Evolutionary conservation across 31 red algal genomes (phyloP), one percentile per base, ranked within the genome.

Genomic region (Asparagopsis taxiformis): DNA sequence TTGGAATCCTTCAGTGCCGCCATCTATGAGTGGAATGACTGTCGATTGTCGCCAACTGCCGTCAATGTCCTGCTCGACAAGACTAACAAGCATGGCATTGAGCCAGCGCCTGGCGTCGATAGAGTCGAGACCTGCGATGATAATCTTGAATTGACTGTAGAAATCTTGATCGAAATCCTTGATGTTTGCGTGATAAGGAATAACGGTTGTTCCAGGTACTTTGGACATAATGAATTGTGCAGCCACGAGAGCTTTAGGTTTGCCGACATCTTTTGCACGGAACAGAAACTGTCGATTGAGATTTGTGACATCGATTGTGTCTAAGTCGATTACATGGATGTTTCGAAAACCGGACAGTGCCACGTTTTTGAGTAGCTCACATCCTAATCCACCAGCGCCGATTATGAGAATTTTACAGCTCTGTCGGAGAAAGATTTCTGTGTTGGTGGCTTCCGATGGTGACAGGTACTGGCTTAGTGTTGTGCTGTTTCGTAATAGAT

Each of bases 251-350:
- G 90, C 87, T 54, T 99, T 99, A 25, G 80, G 70, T 62, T 94
- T 82, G 22, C 96, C 96, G 4, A 99, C 84, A 37, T 99, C 91
- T 16, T 58, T 60, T 2, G 80, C 44, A 3, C 82, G 75, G 54
- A 99, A 99, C 2, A 99, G 73, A 71, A 99, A 99, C 70, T 99
- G 96, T 31, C 96, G 57, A 75, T 99, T 99, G 50, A 99, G 91
- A 55, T 99, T 99, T 19, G 96, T 92, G 22, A 91, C 72, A 62
- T 94, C 91, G 35, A 99, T 94, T 3, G 87, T 94, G 70, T 99
- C 96, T 56, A 99, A 70, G 57, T 99, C 96, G 29, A 99, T 81
- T 36, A 99, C 76, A 59, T 91, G 67, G 35, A 99, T 84, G 17
- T 86, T 67, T 24, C 91, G 85, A 80, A 99, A 92, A 2, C 96